These are phyloP conservation scores for Trichoderma parareesei DNA, from an alignment of 495 filamentous ascomycete genomes.

Conservation along the genomic window DNA sequence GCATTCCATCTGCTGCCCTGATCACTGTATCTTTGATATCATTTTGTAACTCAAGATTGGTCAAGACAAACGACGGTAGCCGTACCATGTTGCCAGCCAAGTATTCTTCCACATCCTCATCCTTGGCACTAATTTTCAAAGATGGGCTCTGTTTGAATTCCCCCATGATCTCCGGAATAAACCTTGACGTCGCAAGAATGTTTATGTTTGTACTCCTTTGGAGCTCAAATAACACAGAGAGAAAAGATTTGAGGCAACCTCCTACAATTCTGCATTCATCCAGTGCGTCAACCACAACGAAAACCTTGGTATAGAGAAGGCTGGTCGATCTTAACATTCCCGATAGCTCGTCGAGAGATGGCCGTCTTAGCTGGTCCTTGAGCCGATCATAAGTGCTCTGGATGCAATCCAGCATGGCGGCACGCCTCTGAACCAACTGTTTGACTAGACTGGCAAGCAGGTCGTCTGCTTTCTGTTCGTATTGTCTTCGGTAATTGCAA, in stretches of 20 bases:
- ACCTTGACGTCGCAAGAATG: conserved; percentile 35
- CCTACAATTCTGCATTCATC: conserved; percentile 30
- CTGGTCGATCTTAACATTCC: conserved; percentile 19
- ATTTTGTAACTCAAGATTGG: background rate
- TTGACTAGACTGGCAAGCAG: conserved; percentile 26
- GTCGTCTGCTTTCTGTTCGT: conserved; percentile 21
- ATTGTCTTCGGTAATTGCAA: conserved; percentile 27
- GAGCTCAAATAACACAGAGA: conserved; percentile 21
- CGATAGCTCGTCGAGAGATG: conserved; percentile 21
- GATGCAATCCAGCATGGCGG: conserved; percentile 17
- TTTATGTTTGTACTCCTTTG: conserved; percentile 19
- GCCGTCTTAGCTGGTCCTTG: conserved; percentile 16
- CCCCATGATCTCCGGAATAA: conserved; percentile 22
- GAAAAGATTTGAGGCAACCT: conserved; percentile 9
- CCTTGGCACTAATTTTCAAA: conserved; percentile 28
- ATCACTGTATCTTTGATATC: background rate
- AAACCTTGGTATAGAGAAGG: conserved; percentile 20
- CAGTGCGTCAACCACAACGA: conserved; percentile 39
- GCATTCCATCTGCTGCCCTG: background rate
- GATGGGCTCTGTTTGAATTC: conserved; percentile 6
- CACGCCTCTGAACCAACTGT: conserved; percentile 23
- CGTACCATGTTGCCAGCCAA: background rate
- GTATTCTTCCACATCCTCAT: conserved; percentile 26
- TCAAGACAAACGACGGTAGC: background rate
- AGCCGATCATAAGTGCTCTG: conserved; percentile 21